Evolutionary conservation across 1,139 yeast species (phyloP), one percentile per base, ranked within the genome.

Genomic region (Nematodospora anomalae): DNA sequence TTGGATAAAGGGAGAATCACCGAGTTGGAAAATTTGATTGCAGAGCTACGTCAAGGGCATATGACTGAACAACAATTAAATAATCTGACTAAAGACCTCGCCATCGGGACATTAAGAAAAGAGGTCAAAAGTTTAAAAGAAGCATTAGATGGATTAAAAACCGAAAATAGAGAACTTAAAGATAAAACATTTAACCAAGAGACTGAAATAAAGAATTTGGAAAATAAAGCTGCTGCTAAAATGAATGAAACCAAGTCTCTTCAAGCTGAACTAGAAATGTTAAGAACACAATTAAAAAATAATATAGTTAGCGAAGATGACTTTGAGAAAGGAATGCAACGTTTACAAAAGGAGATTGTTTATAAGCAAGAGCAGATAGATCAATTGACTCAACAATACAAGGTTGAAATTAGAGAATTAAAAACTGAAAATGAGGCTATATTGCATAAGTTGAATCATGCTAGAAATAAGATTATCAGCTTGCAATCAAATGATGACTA

Each of bases 11-110:
- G 24, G 20, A 25, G 14, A 13, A 34, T 29, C 12, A 12, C 13
- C 11, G 13, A 20, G 11, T 34, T 29, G 28, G 26, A 29, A 12
- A 14, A 11, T 10, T 24, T 22, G 9, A 28, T 34, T 13, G 28
- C 24, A 18, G 18, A n/a, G 3, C 29, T 34, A 14, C 16, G 16
- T n/a, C 7, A 26, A n/a, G 35, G 26, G 10, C 20, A 25, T 23
- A 10, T n/a, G 7, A 26, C 20, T 13, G 28, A 29, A 9, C 15
- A 27, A 23, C 12, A 23, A 23, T 9, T 23, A 18, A 18, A 6
- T 18, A 8, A 18, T 6, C 5, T 6, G 12, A 23, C 25, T 23
- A 23, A 23, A 23, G n/a, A 9, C 12, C 10, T 11, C 10, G n/a
- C 25, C 10, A 23, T 32, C 11, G 24, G 25, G 12, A 5, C 11